Evolutionary conservation across 805 yeast species (phyloP).

Genomic region (Martiniozyma abietophila): DNA sequence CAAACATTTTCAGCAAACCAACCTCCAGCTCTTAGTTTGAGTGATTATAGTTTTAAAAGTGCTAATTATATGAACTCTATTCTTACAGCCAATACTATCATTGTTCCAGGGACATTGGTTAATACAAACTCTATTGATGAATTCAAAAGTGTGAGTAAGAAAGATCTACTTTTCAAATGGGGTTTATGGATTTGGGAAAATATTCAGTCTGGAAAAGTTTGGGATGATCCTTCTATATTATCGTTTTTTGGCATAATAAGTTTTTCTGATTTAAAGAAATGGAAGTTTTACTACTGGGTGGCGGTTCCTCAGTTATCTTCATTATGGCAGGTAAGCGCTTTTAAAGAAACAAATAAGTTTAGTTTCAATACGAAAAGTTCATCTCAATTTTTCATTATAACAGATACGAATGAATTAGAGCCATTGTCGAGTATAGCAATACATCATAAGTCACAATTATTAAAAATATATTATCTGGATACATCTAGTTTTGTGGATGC

Average conservation of each 20-base stretch:
- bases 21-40: no score
- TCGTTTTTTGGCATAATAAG: conserved; percentile 44
- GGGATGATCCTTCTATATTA: conserved; percentile 33
- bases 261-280: conserved; percentile 85
- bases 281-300: conserved; percentile 84
- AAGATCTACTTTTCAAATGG: conserved; percentile 37
- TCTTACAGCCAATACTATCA: no score
- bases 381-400: conserved; percentile 15
- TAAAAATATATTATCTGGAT: conserved; percentile 20
- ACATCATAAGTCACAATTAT: conserved; percentile 1
- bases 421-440: conserved; percentile 10
- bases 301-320: conserved; percentile 60
- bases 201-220: conserved; percentile 27
- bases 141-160: conserved; percentile 64
- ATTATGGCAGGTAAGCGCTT: conserved; percentile 33
- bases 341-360: neutral
- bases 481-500: conserved; percentile 17
- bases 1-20: no score
- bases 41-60: no score
- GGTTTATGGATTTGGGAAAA: conserved; percentile 23
- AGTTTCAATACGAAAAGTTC: neutral
- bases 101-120: conserved; percentile 31
- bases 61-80: no score
- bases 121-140: conserved; percentile 84
- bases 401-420: conserved; percentile 5